phyloP scores from a whole-genome alignment of 2,329 filamentous ascomycete genomes.

The Arthroderma sp. region DNA sequence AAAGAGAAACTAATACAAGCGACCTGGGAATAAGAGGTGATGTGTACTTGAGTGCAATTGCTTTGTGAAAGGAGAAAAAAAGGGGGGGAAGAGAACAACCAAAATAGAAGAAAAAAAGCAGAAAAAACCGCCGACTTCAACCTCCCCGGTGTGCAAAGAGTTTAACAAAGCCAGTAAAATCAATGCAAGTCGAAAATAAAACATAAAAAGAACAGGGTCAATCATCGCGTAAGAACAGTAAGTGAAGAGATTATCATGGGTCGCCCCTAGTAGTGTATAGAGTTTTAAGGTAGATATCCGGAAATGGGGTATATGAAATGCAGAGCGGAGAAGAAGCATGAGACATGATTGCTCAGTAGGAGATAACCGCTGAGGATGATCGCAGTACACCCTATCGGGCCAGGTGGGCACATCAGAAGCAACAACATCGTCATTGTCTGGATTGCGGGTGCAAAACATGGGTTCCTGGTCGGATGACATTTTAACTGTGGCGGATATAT shows the following conservation, averaged over 20 bases:
- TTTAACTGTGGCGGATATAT: no score
- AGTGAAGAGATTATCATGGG: slow-evolving; percentile 19
- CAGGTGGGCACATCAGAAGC: background rate
- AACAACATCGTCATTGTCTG: background rate
- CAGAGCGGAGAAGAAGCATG: background rate
- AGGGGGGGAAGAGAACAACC: background rate
- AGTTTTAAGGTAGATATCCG: slow-evolving; percentile 3
- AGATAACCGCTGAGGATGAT: background rate
- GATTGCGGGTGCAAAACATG: no score
- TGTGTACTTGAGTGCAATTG: background rate
- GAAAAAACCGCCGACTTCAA: background rate
- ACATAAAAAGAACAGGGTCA: slow-evolving; percentile 4
- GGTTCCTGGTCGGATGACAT: no score
- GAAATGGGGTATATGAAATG: slow-evolving; percentile 4
- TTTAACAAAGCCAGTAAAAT: slow-evolving; percentile 6
- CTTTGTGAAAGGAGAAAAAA: slow-evolving; percentile 1
- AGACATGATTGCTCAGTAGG: background rate
- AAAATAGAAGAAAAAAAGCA: slow-evolving; percentile 1
- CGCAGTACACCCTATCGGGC: background rate
- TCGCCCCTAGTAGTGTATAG: slow-evolving; percentile 23
- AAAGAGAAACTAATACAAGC: background rate
- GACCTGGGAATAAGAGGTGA: background rate
- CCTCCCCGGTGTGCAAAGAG: no score
- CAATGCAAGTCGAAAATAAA: slow-evolving; percentile 6
- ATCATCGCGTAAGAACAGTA: slow-evolving; percentile 3